Evolutionary conservation across 495 filamentous ascomycete genomes (phyloP).

Genomic region (Paragyromitra xinjiangensis): DNA sequence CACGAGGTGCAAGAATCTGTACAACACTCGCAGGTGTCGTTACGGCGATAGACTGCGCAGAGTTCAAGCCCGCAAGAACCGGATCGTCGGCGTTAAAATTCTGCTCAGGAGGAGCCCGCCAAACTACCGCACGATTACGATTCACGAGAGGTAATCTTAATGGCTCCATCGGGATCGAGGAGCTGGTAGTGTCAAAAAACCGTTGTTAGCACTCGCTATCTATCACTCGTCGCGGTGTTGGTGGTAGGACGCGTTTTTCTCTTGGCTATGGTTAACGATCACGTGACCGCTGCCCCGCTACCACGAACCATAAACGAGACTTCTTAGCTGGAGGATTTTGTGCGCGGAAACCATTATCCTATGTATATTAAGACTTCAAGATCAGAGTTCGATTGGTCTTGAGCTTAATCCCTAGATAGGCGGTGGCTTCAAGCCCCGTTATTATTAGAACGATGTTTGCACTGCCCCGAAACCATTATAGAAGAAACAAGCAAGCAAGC

Average conservation of each 20-base stretch:
- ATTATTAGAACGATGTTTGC: conserved; percentile 6
- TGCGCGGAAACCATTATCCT: background rate
- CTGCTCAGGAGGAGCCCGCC: background rate
- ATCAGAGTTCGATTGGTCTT: background rate
- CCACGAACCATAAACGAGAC: background rate
- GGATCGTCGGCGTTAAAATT: conserved; percentile 25
- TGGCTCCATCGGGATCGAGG: conserved; percentile 2
- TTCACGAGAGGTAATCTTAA: conserved; percentile 19
- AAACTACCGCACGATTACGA: conserved; percentile 5
- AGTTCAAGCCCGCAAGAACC: conserved; percentile 81
- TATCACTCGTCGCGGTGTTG: conserved; percentile 18
- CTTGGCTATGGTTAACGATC: background rate
- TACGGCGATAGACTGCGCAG: conserved; percentile 84
- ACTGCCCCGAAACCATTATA: conserved; percentile 11
- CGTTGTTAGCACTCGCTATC: background rate
- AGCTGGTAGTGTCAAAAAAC: background rate
- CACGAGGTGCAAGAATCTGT: conserved; percentile 81
- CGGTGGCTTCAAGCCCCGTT: background rate
- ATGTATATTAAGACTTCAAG: background rate
- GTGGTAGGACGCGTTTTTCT: conserved; percentile 19
- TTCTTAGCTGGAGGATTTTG: background rate
- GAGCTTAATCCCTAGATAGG: background rate
- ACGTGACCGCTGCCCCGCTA: background rate
- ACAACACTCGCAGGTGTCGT: conserved; percentile 78
- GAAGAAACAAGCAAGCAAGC: background rate